Evolutionary conservation across 2,329 filamentous ascomycete genomes (phyloP).

Genomic region (Ceratocystis destructans): DNA sequence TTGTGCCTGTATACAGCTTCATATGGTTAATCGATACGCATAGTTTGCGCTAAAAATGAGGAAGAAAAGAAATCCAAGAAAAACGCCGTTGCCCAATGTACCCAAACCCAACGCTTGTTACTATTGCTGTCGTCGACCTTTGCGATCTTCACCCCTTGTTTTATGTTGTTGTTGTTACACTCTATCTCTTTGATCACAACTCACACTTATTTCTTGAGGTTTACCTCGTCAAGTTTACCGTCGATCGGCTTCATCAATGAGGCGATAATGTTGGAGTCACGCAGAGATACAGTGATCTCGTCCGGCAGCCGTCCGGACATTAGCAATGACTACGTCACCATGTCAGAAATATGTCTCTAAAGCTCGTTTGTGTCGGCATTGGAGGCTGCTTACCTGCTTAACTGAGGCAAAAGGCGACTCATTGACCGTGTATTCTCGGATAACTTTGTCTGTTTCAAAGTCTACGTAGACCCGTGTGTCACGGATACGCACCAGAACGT

Average conservation of each 20-base stretch:
- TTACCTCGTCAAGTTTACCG: constrained; percentile 15
- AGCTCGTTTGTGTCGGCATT: neutral
- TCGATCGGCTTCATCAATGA: constrained; percentile 37
- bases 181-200: too few species aligned
- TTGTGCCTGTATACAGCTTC: neutral
- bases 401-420: constrained; percentile 70
- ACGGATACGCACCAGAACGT: constrained; percentile 72
- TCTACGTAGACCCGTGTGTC: constrained; percentile 90
- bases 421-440: constrained; percentile 79
- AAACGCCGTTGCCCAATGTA: constrained; percentile 1
- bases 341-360: neutral
- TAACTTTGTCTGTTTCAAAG: constrained; percentile 63
- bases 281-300: constrained; percentile 60
- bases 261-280: constrained; percentile 65
- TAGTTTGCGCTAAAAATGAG: neutral
- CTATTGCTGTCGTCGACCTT: neutral
- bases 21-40: neutral
- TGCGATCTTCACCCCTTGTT: neutral
- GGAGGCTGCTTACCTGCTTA: constrained; percentile 42
- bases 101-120: neutral
- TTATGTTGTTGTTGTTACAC: too few species aligned
- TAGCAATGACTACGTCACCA: constrained; percentile 31
- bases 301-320: constrained; percentile 45
- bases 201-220: constrained; percentile 6
- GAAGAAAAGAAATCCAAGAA: neutral